A percentile compares a stretch with the other conserved stretches of the same genome.
Evolutionary conservation across 2,329 filamentous ascomycete species (phyloP).

Genomic region (Penicillium hordei): DNA sequence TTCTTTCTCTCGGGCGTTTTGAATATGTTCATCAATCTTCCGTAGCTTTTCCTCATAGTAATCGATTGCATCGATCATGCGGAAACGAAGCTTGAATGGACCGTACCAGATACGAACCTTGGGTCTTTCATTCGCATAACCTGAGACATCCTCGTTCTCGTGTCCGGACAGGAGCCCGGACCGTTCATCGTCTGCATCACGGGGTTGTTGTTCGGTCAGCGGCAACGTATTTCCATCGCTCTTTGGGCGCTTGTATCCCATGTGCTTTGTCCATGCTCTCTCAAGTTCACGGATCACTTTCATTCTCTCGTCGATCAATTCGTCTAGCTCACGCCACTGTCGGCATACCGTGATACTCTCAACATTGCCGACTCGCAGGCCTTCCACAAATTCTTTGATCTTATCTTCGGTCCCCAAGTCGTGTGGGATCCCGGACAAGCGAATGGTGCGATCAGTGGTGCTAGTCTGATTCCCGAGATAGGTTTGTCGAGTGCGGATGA

Average conservation of each 20-base stretch:
- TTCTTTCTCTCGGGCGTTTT: slow-evolving; percentile 67
- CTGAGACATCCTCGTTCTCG: slow-evolving; percentile 44
- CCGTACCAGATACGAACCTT: slow-evolving; percentile 77
- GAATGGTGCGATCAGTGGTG: slow-evolving; percentile 92
- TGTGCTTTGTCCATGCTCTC: slow-evolving; percentile 74
- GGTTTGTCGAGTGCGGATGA: slow-evolving; percentile 82
- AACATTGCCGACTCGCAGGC: slow-evolving; percentile 83
- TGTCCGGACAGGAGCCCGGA: slow-evolving; percentile 57
- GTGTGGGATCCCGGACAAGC: slow-evolving; percentile 80
- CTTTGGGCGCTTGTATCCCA: slow-evolving; percentile 58
- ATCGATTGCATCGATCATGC: slow-evolving; percentile 83
- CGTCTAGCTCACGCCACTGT: slow-evolving; percentile 81
- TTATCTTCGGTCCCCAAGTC: slow-evolving; percentile 77
- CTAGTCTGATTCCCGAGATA: slow-evolving; percentile 93
- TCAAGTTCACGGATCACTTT: slow-evolving; percentile 71
- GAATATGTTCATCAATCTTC: slow-evolving; percentile 73
- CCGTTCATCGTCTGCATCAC: slow-evolving; percentile 57
- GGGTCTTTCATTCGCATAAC: slow-evolving; percentile 57
- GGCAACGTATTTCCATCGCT: slow-evolving; percentile 47
- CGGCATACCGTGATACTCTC: slow-evolving; percentile 83
- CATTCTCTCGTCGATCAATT: slow-evolving; percentile 67
- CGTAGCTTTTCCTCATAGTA: slow-evolving; percentile 88
- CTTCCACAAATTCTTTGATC: slow-evolving; percentile 84
- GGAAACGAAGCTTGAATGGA: slow-evolving; percentile 67
- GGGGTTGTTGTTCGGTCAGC: slow-evolving; percentile 51